phyloP scores from a whole-genome alignment of 805 yeast species.

The Candida pseudoglaebosa region DNA sequence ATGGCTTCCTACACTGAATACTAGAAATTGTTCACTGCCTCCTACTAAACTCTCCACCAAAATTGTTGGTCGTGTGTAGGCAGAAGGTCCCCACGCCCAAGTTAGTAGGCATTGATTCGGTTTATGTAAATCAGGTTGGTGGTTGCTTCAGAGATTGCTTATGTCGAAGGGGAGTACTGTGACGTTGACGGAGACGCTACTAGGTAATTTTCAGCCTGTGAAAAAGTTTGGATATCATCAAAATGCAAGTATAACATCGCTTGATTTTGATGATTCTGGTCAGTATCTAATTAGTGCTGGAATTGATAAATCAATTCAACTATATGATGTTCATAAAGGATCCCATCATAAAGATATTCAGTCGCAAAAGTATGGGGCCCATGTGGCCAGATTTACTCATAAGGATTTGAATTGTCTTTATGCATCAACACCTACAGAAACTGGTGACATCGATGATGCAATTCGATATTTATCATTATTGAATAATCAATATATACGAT shows the following conservation, averaged over 20 bases:
- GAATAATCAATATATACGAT: conserved; percentile 76
- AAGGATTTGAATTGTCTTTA: conserved; percentile 67
- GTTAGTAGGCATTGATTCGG: too few species aligned
- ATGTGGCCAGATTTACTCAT: conserved; percentile 80
- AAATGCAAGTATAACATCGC: conserved; percentile 57
- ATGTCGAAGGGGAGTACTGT: conserved; percentile 5
- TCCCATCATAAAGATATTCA: conserved; percentile 62
- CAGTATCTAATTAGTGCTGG: conserved; percentile 72
- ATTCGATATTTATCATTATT: conserved; percentile 73
- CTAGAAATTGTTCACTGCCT: conserved; percentile 3
- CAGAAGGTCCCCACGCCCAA: too few species aligned
- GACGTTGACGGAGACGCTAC: conserved; percentile 19
- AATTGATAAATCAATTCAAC: conserved; percentile 75
- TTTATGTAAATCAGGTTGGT: too few species aligned
- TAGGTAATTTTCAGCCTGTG: conserved; percentile 29
- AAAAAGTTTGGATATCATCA: conserved; percentile 51
- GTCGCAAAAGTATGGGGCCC: conserved; percentile 90
- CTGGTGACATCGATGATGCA: conserved; percentile 54
- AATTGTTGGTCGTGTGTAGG: not conserved
- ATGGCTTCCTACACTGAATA: conserved; percentile 1
- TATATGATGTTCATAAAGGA: conserved; percentile 74
- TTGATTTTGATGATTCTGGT: conserved; percentile 83
- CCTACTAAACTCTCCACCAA: conserved; percentile 1
- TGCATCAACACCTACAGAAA: conserved; percentile 61
- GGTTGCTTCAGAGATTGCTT: too few species aligned